Conservation (phyloP, 176 grass and related monocot species). For the Musa acuminata region DNA sequence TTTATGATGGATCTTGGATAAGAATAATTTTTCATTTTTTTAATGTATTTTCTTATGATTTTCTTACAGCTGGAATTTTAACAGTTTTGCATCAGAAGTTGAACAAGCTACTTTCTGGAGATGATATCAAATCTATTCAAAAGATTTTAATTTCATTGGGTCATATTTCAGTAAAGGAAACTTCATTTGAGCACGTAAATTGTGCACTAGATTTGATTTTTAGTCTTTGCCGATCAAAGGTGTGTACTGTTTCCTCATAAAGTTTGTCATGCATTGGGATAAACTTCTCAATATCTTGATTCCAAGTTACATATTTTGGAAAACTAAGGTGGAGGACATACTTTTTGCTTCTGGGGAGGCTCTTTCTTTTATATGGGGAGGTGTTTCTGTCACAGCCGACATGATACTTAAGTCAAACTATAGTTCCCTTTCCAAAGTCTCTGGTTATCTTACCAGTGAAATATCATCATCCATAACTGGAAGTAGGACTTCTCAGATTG, state of each 20-base stretch:
- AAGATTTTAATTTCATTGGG: conserved; percentile 90
- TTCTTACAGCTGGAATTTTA: conserved; percentile 54
- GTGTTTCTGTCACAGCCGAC: conserved; percentile 67
- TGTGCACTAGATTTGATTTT: conserved; percentile 80
- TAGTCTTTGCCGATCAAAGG: conserved; percentile 77
- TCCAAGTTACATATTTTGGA: conserved; percentile 4
- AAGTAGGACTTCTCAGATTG: conserved; percentile 33
- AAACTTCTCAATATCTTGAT: background rate
- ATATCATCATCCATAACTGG: conserved; percentile 29
- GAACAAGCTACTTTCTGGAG: conserved; percentile 73
- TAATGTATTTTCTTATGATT: conserved; percentile 17
- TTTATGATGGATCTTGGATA: background rate
- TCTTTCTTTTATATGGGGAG: conserved; percentile 93
- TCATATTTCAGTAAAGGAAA: conserved; percentile 83
- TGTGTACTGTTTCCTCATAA: conserved; percentile 15
- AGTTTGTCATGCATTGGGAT: background rate
- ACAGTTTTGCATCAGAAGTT: conserved; percentile 49
- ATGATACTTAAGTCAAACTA: conserved; percentile 79
- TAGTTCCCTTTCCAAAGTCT: conserved; percentile 73
- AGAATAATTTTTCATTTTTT: conserved; percentile 13
- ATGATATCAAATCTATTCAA: conserved; percentile 80
- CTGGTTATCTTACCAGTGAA: conserved; percentile 72
- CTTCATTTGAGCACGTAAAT: conserved; percentile 59
- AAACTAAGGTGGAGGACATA: conserved; percentile 77
- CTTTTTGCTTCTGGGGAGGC: conserved; percentile 92